These are phyloP conservation scores for Saccharomycopsis javanensis DNA, from an alignment of 805 yeast species.

Conservation along the genomic window DNA sequence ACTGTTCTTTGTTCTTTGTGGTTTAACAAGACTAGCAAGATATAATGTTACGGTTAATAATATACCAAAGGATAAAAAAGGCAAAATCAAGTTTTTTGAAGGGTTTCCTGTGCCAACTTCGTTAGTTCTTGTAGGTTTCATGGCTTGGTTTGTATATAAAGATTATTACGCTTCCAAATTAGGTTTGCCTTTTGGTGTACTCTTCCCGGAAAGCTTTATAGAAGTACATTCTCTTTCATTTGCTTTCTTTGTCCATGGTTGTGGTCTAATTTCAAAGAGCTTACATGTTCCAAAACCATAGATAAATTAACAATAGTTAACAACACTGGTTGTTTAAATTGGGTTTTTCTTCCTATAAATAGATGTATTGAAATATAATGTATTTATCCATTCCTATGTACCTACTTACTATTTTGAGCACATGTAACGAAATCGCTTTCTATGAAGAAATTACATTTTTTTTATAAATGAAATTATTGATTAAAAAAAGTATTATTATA, in stretches of 20 bases:
- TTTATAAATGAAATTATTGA: neutral
- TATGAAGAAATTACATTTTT: neutral
- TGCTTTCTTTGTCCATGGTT: conserved; percentile 69
- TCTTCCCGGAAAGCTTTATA: conserved; percentile 42
- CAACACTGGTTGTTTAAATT: neutral
- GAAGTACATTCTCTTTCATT: conserved; percentile 69
- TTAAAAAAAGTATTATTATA: neutral
- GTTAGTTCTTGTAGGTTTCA: conserved; percentile 56
- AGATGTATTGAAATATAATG: neutral
- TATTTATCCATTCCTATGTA: neutral
- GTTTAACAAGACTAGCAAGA: conserved; percentile 87
- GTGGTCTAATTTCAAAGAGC: conserved; percentile 85
- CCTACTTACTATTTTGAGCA: neutral
- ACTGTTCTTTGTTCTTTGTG: conserved; percentile 83
- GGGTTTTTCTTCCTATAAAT: neutral
- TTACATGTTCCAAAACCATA: conserved; percentile 81
- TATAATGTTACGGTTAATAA: conserved; percentile 91
- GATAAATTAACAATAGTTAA: neutral
- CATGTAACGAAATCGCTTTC: neutral
- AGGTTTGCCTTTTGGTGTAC: conserved; percentile 53
- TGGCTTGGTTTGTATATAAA: conserved; percentile 58
- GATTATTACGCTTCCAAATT: conserved; percentile 28
- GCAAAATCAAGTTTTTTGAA: conserved; percentile 87
- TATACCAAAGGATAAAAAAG: conserved; percentile 79
- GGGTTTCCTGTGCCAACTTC: conserved; percentile 95